Conservation (phyloP, 352 stramenopile genomes). For the Phytophthora tubulina region DNA sequence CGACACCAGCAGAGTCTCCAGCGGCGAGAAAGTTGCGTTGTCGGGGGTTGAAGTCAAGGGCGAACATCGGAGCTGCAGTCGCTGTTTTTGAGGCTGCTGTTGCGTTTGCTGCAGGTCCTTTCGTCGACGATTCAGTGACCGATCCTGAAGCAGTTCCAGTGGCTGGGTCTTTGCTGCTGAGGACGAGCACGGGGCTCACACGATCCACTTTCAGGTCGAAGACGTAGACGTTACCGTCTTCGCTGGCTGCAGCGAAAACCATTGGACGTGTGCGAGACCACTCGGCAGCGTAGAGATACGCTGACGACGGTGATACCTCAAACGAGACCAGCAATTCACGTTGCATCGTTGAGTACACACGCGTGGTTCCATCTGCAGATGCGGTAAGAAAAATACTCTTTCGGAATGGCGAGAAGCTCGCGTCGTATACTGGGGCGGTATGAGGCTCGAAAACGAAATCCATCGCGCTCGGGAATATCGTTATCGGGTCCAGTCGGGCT, state of each 20-base stretch:
- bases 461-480: constrained; percentile 72
- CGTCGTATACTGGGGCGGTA: constrained; percentile 78
- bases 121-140: constrained; percentile 9
- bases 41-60: constrained; percentile 82
- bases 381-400: constrained; percentile 83
- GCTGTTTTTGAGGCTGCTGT: constrained; percentile 23
- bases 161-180: constrained; percentile 51
- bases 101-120: constrained; percentile 3
- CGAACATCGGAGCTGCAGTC: constrained; percentile 56
- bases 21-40: constrained; percentile 88
- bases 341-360: constrained; percentile 79
- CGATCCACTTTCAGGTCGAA: constrained; percentile 78
- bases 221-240: constrained; percentile 80
- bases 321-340: constrained; percentile 68
- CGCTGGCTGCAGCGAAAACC: constrained; percentile 75
- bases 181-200: constrained; percentile 50
- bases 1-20: constrained; percentile 65
- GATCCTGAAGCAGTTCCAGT: constrained; percentile 23
- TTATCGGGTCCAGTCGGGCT: constrained; percentile 65
- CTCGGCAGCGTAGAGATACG: constrained; percentile 78
- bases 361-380: constrained; percentile 81
- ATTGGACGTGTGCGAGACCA: constrained; percentile 83
- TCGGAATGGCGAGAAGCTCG: constrained; percentile 87
- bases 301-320: constrained; percentile 70
- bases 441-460: constrained; percentile 85